Evolutionary conservation across 257 asterid genomes (phyloP).

Genomic region (Marsdenia floribunda): DNA sequence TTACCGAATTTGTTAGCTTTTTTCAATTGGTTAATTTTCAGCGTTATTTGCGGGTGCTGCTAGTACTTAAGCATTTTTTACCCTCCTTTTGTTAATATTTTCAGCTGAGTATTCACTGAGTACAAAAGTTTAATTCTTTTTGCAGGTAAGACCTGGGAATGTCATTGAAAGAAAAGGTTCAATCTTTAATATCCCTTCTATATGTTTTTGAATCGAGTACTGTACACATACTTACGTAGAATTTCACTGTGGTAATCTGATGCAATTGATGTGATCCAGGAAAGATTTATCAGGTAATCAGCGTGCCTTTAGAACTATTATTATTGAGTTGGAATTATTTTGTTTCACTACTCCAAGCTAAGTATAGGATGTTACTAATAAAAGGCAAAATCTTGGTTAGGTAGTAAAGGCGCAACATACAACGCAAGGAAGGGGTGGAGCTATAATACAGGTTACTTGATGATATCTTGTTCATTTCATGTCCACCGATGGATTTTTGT

Average conservation of each 20-base stretch:
- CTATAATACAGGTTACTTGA: conserved; percentile 74
- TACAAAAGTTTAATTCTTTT: conserved; percentile 16
- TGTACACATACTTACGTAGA: conserved; percentile 20
- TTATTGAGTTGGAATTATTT: conserved; percentile 1
- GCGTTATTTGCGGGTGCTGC: neutral
- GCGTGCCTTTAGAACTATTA: neutral
- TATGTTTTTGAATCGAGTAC: conserved; percentile 13
- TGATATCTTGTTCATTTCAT: conserved; percentile 12
- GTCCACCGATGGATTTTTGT: conserved; percentile 3
- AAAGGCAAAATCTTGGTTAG: conserved; percentile 32
- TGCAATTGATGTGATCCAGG: conserved; percentile 44
- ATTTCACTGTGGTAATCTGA: conserved; percentile 24
- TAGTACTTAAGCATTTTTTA: neutral
- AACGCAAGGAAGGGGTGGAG: conserved; percentile 96
- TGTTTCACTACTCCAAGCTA: neutral
- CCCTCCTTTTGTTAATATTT: too few relatives aligned
- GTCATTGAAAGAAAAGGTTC: conserved; percentile 85
- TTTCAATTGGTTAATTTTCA: neutral
- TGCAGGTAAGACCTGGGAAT: conserved; percentile 87
- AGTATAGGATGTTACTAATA: conserved; percentile 1
- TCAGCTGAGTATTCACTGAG: neutral
- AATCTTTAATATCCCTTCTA: conserved; percentile 18
- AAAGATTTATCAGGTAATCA: conserved; percentile 73
- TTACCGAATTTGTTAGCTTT: neutral
- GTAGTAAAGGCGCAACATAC: conserved; percentile 86